Evolutionary conservation across 495 filamentous ascomycete genomes (phyloP), one percentile per base, ranked within the genome.

Genomic region (Letharia lupina): DNA sequence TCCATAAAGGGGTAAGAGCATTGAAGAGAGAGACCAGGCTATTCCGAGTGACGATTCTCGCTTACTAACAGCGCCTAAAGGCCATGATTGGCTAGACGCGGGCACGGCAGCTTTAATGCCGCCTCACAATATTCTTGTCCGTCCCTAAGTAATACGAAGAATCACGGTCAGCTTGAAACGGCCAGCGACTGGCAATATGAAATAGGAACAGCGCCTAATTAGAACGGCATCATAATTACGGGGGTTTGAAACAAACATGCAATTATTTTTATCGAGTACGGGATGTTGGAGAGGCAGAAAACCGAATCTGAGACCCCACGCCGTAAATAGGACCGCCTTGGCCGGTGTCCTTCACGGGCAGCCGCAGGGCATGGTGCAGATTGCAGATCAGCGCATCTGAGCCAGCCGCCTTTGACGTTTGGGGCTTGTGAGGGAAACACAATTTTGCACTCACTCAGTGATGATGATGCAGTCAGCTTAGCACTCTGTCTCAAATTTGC

Each of bases 361-460:
- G n/a, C n/a, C n/a, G n/a, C n/a, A 66, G 31, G 40, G 42, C 33
- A 48, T 35, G 7, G 45, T 62, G 59, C 65, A 39, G 56, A 39
- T 39, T 8, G 23, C 23, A 28, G 23, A 65, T 52, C 44, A 68
- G 45, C 62, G 66, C 66, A 64, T 64, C 54, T 39, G 56, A 65
- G 66, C 62, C 62, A 62, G 54, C 52, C 35, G 11, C 15, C 28
- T 23, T 52, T 8, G 40, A 44, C 37, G 28, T 45, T 44, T 64
- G 62, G 50, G 28, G 50, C 40, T 10, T 11, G n/a, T 33, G 16
- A 1, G 16, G 48, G 42, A 28, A 39, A 20, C 23, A 47, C 35
- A 39, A 35, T 16, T 37, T 65, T 39, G 45, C 23, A 2, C 23
- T 28, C 23, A 28, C 23, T 28, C 23, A 28, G 23, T 28, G 23